These are phyloP conservation scores for Exutisphaerella laricina DNA, from an alignment of 2,329 filamentous ascomycete species.

Conservation along the genomic window DNA sequence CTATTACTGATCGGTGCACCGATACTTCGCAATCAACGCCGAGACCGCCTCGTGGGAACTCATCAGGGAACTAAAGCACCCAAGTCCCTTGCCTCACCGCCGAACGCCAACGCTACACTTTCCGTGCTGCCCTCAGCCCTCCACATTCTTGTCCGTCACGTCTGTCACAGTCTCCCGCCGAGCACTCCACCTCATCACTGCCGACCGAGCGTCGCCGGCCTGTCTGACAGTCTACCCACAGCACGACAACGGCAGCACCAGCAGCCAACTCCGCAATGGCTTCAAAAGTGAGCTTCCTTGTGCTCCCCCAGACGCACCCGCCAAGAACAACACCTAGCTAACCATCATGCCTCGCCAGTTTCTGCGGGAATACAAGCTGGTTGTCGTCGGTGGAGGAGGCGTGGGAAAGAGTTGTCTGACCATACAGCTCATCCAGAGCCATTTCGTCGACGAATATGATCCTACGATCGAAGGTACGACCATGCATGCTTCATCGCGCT, in stretches of 20 bases:
- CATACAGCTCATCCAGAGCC: slow-evolving; percentile 74
- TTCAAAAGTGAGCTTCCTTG: slow-evolving; percentile 30
- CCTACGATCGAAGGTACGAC: slow-evolving; percentile 92
- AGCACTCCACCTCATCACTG: background rate
- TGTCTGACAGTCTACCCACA: slow-evolving; percentile 4
- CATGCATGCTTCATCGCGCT: background rate
- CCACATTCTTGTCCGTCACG: background rate
- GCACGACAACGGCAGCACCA: background rate
- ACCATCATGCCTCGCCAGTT: slow-evolving; percentile 36
- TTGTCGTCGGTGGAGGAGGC: slow-evolving; percentile 95
- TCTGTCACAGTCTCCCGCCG: background rate
- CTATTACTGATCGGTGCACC: too few relatives aligned
- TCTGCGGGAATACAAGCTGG: slow-evolving; percentile 54
- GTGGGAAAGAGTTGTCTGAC: slow-evolving; percentile 99
- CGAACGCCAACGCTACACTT: too few relatives aligned
- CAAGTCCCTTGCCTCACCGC: slow-evolving; percentile 5
- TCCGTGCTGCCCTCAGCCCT: slow-evolving; percentile 6
- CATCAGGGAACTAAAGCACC: too few relatives aligned
- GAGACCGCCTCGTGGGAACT: too few relatives aligned
- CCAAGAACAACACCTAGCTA: slow-evolving; percentile 7
- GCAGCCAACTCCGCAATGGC: slow-evolving; percentile 26
- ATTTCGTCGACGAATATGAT: slow-evolving; percentile 99
- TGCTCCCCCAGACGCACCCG: slow-evolving; percentile 5
- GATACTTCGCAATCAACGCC: too few relatives aligned
- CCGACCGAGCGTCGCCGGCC: slow-evolving; percentile 6